phyloP scores from a whole-genome alignment of 768 basidiomycete genomes.

The Panaeolus cyanescens region DNA sequence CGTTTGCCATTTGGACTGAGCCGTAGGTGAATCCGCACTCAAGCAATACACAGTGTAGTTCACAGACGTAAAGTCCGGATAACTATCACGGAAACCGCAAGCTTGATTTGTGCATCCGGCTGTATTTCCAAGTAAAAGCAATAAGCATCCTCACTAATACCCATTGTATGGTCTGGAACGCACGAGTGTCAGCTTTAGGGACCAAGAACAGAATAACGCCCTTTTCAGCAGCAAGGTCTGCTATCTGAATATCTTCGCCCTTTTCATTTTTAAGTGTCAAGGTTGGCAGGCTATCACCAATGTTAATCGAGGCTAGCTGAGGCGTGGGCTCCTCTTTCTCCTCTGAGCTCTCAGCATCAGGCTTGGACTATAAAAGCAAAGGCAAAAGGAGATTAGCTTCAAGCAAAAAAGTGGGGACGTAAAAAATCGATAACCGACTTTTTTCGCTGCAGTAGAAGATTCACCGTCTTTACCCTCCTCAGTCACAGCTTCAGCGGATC shows the following conservation, averaged over 20 bases:
- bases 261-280: slow-evolving; percentile 84
- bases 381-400: slow-evolving; percentile 7
- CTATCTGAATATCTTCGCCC: slow-evolving; percentile 74
- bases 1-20: slow-evolving; percentile 83
- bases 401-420: slow-evolving; percentile 2
- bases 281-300: slow-evolving; percentile 77
- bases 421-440: slow-evolving; percentile 25
- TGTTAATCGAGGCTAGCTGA: slow-evolving; percentile 47
- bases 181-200: slow-evolving; percentile 86
- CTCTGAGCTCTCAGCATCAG: slow-evolving; percentile 20
- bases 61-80: slow-evolving; percentile 69
- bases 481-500: slow-evolving; percentile 36
- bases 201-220: slow-evolving; percentile 84
- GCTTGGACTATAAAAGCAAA: slow-evolving; percentile 32
- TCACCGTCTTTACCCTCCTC: slow-evolving; percentile 32
- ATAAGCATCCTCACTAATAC: neutral
- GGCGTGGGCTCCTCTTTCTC: slow-evolving; percentile 14
- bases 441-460: slow-evolving; percentile 33
- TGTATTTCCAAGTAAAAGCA: slow-evolving; percentile 23
- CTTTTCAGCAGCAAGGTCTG: slow-evolving; percentile 61
- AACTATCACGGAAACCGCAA: slow-evolving; percentile 86
- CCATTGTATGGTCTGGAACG: slow-evolving; percentile 23
- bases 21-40: slow-evolving; percentile 73
- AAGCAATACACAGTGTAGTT: slow-evolving; percentile 83
- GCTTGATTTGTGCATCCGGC: slow-evolving; percentile 94